Percentiles rank a stretch among this genome's conserved stretches.
These are phyloP conservation scores for Phytophthora agathidicida DNA, from an alignment of 352 stramenopile genomes.

Conservation along the genomic window DNA sequence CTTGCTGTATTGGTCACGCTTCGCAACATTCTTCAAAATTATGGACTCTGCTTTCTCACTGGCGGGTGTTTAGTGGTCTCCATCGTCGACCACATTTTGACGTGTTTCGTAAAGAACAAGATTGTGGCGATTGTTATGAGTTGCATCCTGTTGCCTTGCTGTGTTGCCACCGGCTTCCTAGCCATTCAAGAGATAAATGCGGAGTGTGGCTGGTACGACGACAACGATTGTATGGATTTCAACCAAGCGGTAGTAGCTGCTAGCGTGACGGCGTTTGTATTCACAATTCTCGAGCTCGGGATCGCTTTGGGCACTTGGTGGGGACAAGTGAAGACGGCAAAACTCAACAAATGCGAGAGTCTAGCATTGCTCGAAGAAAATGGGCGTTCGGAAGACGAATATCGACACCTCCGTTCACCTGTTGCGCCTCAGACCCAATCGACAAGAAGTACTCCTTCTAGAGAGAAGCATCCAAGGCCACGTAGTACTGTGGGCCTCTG, in stretches of 20 bases:
- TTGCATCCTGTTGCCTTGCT: neutral
- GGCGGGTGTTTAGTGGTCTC: neutral
- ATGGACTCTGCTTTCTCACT: neutral
- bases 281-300: too few species aligned
- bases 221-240: too few species aligned
- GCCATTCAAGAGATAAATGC: too few species aligned
- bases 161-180: neutral
- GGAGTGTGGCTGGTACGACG: too few species aligned
- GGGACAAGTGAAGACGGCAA: neutral
- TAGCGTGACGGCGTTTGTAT: neutral
- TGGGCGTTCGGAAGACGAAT: neutral
- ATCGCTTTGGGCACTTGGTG: too few species aligned
- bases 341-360: neutral
- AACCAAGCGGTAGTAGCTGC: too few species aligned
- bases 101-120: neutral
- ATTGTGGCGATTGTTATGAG: neutral
- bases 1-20: slow-evolving; percentile 3
- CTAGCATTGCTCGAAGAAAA: neutral
- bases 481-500: too few species aligned
- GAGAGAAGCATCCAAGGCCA: too few species aligned
- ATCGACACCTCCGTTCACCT: neutral
- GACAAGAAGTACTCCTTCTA: slow-evolving; percentile 14
- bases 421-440: neutral
- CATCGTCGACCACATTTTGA: neutral
- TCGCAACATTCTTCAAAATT: neutral